Evolutionary conservation across 2,329 filamentous ascomycete genomes (phyloP).

Genomic region (Botrytis galanthina): DNA sequence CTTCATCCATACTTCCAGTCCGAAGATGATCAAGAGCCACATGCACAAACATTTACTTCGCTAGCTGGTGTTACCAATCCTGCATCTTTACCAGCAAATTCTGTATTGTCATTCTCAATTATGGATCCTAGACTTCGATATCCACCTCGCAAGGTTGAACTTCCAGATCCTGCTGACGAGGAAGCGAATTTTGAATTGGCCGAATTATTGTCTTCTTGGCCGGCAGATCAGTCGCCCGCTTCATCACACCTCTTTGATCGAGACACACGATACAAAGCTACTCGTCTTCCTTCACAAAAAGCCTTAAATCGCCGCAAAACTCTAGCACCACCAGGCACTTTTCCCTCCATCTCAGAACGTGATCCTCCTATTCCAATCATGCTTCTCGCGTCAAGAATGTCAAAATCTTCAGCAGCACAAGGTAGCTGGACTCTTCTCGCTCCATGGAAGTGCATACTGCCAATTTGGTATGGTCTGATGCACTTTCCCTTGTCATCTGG

Average conservation of each 20-base stretch:
- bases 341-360: constrained; percentile 53
- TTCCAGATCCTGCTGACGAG: constrained; percentile 41
- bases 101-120: constrained; percentile 69
- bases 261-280: constrained; percentile 61
- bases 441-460: constrained; percentile 84
- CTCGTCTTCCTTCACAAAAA: constrained; percentile 70
- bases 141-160: constrained; percentile 60
- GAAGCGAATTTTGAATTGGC: constrained; percentile 47
- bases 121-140: constrained; percentile 79
- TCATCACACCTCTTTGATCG: constrained; percentile 65
- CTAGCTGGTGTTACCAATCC: constrained; percentile 64
- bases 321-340: constrained; percentile 59
- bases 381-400: constrained; percentile 59
- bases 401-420: constrained; percentile 50
- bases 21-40: constrained; percentile 40
- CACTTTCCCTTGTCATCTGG: constrained; percentile 78
- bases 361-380: constrained; percentile 80
- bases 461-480: constrained; percentile 83
- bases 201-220: constrained; percentile 64
- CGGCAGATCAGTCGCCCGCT: constrained; percentile 53
- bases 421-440: constrained; percentile 80
- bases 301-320: constrained; percentile 75
- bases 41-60: constrained; percentile 50
- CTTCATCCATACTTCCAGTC: constrained; percentile 53
- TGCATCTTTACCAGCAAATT: constrained; percentile 65